Conservation (phyloP, 805 yeast species). For the Diddensiella caesifluorescens region DNA sequence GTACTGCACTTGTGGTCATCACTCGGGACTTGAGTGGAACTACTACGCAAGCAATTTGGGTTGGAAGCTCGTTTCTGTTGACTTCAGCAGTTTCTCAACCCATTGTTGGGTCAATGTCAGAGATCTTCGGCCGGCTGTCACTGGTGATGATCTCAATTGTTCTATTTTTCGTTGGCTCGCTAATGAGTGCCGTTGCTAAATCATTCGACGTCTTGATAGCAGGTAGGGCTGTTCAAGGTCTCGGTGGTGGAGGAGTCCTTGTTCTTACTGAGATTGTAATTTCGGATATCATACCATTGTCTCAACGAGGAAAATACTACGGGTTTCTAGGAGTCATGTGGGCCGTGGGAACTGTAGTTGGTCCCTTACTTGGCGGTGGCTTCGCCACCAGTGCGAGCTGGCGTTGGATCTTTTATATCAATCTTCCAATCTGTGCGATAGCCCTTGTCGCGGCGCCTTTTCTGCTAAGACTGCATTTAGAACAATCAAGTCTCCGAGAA, state of each 20-base stretch:
- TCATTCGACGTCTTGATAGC: constrained; percentile 60
- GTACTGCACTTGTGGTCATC: constrained; percentile 15
- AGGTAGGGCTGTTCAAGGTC: constrained; percentile 56
- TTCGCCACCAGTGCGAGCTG: constrained; percentile 55
- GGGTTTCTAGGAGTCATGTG: constrained; percentile 36
- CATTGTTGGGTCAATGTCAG: constrained; percentile 9
- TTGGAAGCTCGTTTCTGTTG: constrained; percentile 27
- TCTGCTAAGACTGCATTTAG: constrained; percentile 33
- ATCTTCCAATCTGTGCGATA: constrained; percentile 59
- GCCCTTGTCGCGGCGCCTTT: constrained; percentile 29
- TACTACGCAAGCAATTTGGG: constrained; percentile 27
- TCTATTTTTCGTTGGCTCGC: constrained; percentile 58
- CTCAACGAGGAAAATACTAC: constrained; percentile 52
- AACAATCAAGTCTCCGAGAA: constrained; percentile 37
- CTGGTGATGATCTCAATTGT: constrained; percentile 44
- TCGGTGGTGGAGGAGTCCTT: constrained; percentile 51
- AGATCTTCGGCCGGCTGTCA: constrained; percentile 39
- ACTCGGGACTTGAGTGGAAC: constrained; percentile 19
- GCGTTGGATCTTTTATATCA: constrained; percentile 75
- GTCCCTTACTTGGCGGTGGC: constrained; percentile 66
- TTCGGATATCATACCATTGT: constrained; percentile 49
- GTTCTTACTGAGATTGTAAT: constrained; percentile 48
- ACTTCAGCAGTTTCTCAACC: constrained; percentile 19
- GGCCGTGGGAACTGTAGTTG: constrained; percentile 34
- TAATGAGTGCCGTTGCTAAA: constrained; percentile 49